phyloP scores from a whole-genome alignment of 1,284 basidiomycete genomes.

The Malassezia slooffiae region DNA sequence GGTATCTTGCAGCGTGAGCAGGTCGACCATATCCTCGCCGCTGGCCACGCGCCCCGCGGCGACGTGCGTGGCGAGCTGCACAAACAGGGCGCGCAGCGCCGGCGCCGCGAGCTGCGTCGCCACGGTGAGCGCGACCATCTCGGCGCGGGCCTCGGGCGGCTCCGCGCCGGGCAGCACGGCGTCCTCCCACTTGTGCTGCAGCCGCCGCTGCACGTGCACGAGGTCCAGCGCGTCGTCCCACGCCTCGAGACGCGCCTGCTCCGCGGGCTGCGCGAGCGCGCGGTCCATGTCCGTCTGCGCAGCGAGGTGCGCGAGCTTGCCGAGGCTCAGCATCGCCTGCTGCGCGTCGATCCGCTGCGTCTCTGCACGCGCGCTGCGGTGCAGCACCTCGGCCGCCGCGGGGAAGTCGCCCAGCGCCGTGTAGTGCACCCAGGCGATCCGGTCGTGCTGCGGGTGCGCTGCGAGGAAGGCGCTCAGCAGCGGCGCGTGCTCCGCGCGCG shows the following conservation, averaged over 20 bases:
- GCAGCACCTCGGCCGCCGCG: slow-evolving; percentile 58
- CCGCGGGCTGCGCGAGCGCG: slow-evolving; percentile 11
- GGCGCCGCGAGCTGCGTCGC: slow-evolving; percentile 14
- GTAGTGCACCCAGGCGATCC: slow-evolving; percentile 76
- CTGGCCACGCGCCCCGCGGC: slow-evolving; percentile 45
- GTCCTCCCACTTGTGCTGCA: slow-evolving; percentile 35
- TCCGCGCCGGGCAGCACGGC: slow-evolving; percentile 1
- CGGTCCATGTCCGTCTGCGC: slow-evolving; percentile 15
- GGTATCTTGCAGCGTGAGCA: slow-evolving; percentile 51
- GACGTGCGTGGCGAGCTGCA: slow-evolving; percentile 24
- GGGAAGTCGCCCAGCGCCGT: slow-evolving; percentile 61
- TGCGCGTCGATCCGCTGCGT: slow-evolving; percentile 48
- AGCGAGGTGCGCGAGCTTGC: slow-evolving; percentile 73
- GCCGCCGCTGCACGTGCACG: slow-evolving; percentile 52
- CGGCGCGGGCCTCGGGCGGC: slow-evolving; percentile 14
- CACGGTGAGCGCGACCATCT: slow-evolving; percentile 12
- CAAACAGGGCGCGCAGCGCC: slow-evolving; percentile 29
- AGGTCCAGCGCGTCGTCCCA: slow-evolving; percentile 52
- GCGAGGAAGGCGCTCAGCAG: slow-evolving; percentile 68
- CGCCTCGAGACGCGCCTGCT: slow-evolving; percentile 44
- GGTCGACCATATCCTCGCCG: slow-evolving; percentile 52
- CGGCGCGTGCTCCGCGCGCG: slow-evolving; percentile 55
- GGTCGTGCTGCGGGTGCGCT: slow-evolving; percentile 53
- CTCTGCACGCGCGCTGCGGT: slow-evolving; percentile 54
- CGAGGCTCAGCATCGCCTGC: slow-evolving; percentile 78